Base-by-base conservation (phyloP, 148 eudicot genomes). In the Polygonum aviculare region DNA sequence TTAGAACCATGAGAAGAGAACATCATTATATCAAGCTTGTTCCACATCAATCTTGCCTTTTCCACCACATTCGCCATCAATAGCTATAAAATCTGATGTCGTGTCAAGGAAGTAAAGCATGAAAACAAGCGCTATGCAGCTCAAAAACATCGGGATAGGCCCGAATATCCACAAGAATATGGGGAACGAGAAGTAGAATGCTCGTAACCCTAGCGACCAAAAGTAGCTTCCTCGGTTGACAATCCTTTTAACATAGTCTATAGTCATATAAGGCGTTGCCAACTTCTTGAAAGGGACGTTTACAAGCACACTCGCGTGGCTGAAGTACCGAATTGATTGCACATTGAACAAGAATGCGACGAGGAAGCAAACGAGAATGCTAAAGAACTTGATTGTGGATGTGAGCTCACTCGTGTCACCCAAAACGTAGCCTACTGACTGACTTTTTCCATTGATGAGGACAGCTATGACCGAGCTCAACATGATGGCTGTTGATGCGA, bases 151-250 rank as follows among this genome's bases (percentile, higher is more conserved):
- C 3, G 89, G 89, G 15, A 90, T 79, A 7, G 93, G 89, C 21
- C 93, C 93, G 21, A 90, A 90, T 7, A 88, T 75, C 93, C 93
- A 90, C 73, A 90, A 57, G 69, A 90, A 90, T 39, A 90, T 74
- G 4, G 93, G 93, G 63, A 87, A 84, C 3, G 91, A 90, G 73
- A 88, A 88, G 78, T 90, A 90, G 74, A 86, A 88, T 1, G 91
- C 89, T 7, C 89, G 80, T 38, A 90, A 67, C 0, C 93, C 93
- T 51, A 90, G 44, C 5, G 93, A 90, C 93, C 93, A 90, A 40
- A 90, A 90, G 59, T 83, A 88, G 69, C 93, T 88, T 35, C 89
- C 93, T 12, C 79, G 50, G 71, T 84, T 86, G 70, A 90, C 80
- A 2, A 81, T 84, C 74, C 78, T 69, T 10, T 57, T 86, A 16